These are phyloP conservation scores for Usnea hakonensis DNA, from an alignment of 495 filamentous ascomycete species.

Conservation along the genomic window DNA sequence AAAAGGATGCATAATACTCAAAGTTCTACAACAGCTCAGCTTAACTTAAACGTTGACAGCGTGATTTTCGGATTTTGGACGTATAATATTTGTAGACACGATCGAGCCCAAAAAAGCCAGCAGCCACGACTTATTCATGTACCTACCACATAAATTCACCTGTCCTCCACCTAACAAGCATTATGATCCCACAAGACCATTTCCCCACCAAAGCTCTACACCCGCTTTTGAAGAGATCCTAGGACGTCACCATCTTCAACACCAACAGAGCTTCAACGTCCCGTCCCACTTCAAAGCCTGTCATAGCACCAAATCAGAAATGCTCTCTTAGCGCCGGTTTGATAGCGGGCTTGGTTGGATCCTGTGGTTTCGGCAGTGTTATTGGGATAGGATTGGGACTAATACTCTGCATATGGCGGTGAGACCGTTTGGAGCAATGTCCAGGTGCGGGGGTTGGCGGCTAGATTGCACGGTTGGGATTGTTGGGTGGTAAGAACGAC, in stretches of 20 bases:
- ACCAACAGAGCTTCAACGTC: not conserved
- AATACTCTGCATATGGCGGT: not conserved
- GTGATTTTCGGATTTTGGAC: too few relatives aligned
- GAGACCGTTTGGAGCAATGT: not conserved
- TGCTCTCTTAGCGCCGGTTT: not conserved
- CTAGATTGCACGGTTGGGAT: not conserved
- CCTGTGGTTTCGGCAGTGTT: not conserved
- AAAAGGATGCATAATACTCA: too few relatives aligned
- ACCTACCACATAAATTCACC: too few relatives aligned
- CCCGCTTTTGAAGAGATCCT: conserved; percentile 1
- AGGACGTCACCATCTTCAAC: not conserved
- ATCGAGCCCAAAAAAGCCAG: too few relatives aligned
- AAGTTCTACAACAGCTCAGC: too few relatives aligned
- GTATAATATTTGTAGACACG: too few relatives aligned
- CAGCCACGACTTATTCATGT: too few relatives aligned
- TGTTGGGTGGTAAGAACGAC: not conserved
- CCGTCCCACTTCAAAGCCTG: not conserved
- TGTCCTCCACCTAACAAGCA: too few relatives aligned
- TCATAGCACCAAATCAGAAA: not conserved
- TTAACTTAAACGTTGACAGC: too few relatives aligned
- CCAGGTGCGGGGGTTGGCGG: not conserved
- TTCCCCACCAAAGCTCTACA: conserved; percentile 3
- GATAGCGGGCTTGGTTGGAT: conserved; percentile 3
- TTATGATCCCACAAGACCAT: too few relatives aligned
- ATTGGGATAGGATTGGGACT: not conserved